A percentile compares a stretch with the other conserved stretches of the same genome.
phyloP scores from a whole-genome alignment of 139 green algal genomes.

The Haematococcus lacustris region DNA sequence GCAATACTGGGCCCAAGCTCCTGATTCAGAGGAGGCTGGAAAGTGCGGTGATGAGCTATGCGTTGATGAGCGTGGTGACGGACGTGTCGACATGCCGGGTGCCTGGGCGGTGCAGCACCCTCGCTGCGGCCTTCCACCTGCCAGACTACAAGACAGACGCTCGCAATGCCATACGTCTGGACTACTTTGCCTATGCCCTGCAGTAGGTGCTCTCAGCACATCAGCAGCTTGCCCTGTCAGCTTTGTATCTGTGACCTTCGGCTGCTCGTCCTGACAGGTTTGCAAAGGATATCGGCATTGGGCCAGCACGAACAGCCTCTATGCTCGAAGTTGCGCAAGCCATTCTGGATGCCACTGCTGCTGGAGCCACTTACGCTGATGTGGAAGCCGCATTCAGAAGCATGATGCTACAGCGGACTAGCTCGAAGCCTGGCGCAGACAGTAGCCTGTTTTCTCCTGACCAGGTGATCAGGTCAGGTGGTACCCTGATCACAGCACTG shows the following conservation, averaged over 20 bases:
- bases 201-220: no score
- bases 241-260: no score
- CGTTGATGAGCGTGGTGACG: no score
- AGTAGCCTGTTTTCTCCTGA: slow-evolving; percentile 18
- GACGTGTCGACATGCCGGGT: no score
- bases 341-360: slow-evolving; percentile 16
- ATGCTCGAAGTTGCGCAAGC: slow-evolving; percentile 14
- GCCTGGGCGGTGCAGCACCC: slow-evolving; percentile 12
- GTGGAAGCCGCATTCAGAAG: slow-evolving; percentile 20
- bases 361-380: slow-evolving; percentile 13
- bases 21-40: no score
- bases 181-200: slow-evolving; percentile 19
- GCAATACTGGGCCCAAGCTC: no score
- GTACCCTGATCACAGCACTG: no score
- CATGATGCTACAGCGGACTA: slow-evolving; percentile 13
- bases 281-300: slow-evolving; percentile 14
- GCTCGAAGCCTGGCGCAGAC: slow-evolving; percentile 23
- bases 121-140: slow-evolving; percentile 10
- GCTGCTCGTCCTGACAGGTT: no score
- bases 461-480: no score
- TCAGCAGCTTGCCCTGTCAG: no score
- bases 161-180: slow-evolving; percentile 16
- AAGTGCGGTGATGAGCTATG: no score
- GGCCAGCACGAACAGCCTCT: slow-evolving; percentile 8
- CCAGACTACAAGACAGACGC: slow-evolving; percentile 20